These are phyloP conservation scores for Puccinia horiana DNA, from an alignment of 1,284 basidiomycete species.

Conservation along the genomic window DNA sequence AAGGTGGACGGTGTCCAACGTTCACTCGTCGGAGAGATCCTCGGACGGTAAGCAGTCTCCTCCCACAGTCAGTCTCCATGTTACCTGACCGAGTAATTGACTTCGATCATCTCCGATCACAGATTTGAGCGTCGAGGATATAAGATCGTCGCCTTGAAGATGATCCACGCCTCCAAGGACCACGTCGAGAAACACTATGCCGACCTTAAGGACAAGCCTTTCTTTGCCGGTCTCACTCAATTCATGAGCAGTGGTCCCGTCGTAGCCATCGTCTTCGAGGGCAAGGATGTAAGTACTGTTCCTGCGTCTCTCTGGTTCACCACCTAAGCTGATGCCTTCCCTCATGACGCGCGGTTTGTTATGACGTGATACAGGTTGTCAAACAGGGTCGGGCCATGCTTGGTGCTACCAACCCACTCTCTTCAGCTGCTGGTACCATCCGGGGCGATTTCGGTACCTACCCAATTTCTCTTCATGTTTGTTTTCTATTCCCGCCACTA, in stretches of 20 bases:
- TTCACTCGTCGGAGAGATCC: slow-evolving; percentile 77
- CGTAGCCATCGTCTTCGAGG: slow-evolving; percentile 95
- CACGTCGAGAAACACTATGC: slow-evolving; percentile 93
- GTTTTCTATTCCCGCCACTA: slow-evolving; percentile 66
- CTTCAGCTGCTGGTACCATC: slow-evolving; percentile 73
- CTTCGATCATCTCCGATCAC: slow-evolving; percentile 52
- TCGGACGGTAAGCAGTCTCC: slow-evolving; percentile 51
- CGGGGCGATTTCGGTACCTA: slow-evolving; percentile 49
- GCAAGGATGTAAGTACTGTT: slow-evolving; percentile 64
- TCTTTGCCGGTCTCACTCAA: slow-evolving; percentile 89
- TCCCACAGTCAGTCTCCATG: neutral
- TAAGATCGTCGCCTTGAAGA: slow-evolving; percentile 87
- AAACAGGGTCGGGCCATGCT: slow-evolving; percentile 67
- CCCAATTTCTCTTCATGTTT: slow-evolving; percentile 41
- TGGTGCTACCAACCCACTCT: slow-evolving; percentile 94
- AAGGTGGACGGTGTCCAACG: slow-evolving; percentile 97
- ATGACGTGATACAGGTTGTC: slow-evolving; percentile 68
- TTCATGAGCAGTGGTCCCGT: slow-evolving; percentile 92
- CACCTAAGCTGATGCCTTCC: neutral
- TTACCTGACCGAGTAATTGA: neutral
- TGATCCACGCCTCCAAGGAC: slow-evolving; percentile 71
- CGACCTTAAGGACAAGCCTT: slow-evolving; percentile 83
- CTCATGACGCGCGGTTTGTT: neutral
- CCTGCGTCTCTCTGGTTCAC: slow-evolving; percentile 20
- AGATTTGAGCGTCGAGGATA: slow-evolving; percentile 94